phyloP scores from a whole-genome alignment of 2,329 filamentous ascomycete species.

The Fusarium caatingaense region DNA sequence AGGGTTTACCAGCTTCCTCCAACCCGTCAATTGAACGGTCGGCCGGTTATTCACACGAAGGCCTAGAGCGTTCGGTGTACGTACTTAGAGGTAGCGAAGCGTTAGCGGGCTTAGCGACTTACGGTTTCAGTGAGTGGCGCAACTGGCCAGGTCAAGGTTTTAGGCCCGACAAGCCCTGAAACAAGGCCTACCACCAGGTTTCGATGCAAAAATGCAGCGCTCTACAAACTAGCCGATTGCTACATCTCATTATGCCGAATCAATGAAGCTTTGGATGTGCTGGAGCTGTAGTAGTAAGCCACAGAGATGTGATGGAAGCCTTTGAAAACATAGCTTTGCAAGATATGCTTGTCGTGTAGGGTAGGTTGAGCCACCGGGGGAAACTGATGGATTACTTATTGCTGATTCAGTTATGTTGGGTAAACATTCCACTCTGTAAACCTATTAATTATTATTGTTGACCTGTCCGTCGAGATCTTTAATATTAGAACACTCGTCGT shows the following conservation, averaged over 20 bases:
- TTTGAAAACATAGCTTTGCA: too few species aligned
- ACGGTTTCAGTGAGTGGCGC: too few species aligned
- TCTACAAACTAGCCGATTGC: background rate
- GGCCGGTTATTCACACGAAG: background rate
- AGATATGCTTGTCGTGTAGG: background rate
- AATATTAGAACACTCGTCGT: accelerated
- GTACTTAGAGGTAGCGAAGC: background rate
- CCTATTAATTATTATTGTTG: background rate
- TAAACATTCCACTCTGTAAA: background rate
- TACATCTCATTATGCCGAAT: background rate
- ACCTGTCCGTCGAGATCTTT: background rate
- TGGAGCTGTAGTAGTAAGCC: too few species aligned
- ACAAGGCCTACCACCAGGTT: background rate
- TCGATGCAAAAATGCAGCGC: background rate
- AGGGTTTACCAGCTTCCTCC: accelerated
- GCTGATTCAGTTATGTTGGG: background rate
- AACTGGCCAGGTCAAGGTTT: background rate
- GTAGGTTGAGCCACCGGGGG: background rate
- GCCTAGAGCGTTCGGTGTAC: background rate
- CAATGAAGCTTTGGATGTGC: background rate
- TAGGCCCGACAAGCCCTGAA: background rate
- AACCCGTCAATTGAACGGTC: background rate
- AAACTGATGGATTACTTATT: background rate
- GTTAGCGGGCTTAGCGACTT: background rate
- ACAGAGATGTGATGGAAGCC: background rate